Evolutionary conservation across 129 eudicot species (phyloP), one percentile per base, ranked within the genome.

Genomic region (Flaveria robusta): DNA sequence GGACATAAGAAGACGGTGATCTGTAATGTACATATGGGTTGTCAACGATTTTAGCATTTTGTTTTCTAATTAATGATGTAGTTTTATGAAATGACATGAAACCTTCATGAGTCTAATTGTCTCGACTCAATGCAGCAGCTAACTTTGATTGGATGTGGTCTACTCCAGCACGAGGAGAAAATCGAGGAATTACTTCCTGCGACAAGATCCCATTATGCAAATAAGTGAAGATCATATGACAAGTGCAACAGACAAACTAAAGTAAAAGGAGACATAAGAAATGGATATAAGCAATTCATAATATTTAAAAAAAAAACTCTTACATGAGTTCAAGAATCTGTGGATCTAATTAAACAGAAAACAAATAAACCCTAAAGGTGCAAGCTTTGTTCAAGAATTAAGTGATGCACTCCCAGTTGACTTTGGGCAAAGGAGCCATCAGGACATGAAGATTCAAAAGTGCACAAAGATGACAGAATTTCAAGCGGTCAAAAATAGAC

Each of bases 91-190:
- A 66, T 15, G 23, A n/a, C 69, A 78, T 58, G 52, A 9, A 69
- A 70, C 39, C 50, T 58, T 5, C 19, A 27, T 2, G 9, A 15
- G 47, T n/a, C 70, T 79, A 80, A 74, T 27, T 31, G 70, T 80
- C 83, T 66, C 65, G 78, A 76, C 64, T 75, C 51, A 93, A 83
- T 42, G 87, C 87, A 27, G 88, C 95, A 66, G 91, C 90, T 59
- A 93, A 63, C 83, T 93, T 90, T 78, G 88, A 86, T 27, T 90
- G 95, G 56, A 93, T 77, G 71, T 86, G 82, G 71, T 90, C 98
- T 9, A 86, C 92, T 54, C 88, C 86, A 52, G 88, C 90, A 67
- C 98, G 98, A 42, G 98, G 98, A 60, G 98, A 93, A 77, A 93
- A 82, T 76, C 96, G 83, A 9, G 96, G 98, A 74, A 93, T 92